Conservation (phyloP, 495 filamentous ascomycete species). For the Lasiosphaeris hirsuta region DNA sequence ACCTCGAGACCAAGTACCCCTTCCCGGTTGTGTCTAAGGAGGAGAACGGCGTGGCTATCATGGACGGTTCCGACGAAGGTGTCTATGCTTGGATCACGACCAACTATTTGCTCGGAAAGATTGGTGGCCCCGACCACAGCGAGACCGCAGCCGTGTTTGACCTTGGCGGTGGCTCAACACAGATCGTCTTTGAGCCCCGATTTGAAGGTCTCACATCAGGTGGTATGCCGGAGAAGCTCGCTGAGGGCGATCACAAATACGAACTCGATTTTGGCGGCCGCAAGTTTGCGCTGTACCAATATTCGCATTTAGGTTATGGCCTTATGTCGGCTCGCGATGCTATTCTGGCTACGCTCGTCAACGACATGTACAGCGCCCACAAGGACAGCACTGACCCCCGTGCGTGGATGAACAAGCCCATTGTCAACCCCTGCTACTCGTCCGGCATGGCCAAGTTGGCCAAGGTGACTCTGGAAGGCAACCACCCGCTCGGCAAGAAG, state of each 20-base stretch:
- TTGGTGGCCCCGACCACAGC: slow-evolving; percentile 84
- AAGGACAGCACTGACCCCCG: slow-evolving; percentile 20
- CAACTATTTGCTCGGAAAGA: slow-evolving; percentile 97
- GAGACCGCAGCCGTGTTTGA: slow-evolving; percentile 94
- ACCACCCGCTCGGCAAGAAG: slow-evolving; percentile 57
- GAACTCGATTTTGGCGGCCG: slow-evolving; percentile 85
- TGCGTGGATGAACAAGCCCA: slow-evolving; percentile 60
- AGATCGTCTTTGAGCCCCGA: slow-evolving; percentile 97
- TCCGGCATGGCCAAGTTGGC: slow-evolving; percentile 70
- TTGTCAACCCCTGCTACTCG: slow-evolving; percentile 86
- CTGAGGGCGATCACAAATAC: slow-evolving; percentile 95
- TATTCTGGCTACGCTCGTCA: slow-evolving; percentile 69
- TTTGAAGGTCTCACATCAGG: slow-evolving; percentile 66
- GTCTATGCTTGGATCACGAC: slow-evolving; percentile 99
- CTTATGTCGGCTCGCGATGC: slow-evolving; percentile 90
- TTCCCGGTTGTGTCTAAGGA: slow-evolving; percentile 87
- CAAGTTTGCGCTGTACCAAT: slow-evolving; percentile 92
- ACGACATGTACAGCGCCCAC: slow-evolving; percentile 55
- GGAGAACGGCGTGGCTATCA: slow-evolving; percentile 84
- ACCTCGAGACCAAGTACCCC: slow-evolving; percentile 85
- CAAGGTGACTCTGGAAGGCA: slow-evolving; percentile 59
- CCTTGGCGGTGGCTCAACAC: slow-evolving; percentile 92
- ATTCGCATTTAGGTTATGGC: slow-evolving; percentile 96
- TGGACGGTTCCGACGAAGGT: slow-evolving; percentile 92
- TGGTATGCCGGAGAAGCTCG: slow-evolving; percentile 84